Conservation (phyloP, 129 eudicot species). For the Flaveria brownii region DNA sequence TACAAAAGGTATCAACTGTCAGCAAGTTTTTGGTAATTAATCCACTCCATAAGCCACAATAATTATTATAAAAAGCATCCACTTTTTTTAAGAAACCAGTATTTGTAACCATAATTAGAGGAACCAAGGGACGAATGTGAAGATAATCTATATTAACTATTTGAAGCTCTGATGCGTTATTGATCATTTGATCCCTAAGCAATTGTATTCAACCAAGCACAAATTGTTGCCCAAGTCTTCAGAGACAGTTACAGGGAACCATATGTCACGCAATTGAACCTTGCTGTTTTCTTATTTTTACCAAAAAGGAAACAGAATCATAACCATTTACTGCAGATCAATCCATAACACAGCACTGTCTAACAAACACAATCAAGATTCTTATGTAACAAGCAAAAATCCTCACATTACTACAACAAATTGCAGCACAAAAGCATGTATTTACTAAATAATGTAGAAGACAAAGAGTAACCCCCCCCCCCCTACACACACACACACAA, state of each 20-base stretch:
- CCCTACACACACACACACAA: background rate
- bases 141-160: conserved; percentile 44
- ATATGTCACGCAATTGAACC: conserved; percentile 40
- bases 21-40: conserved; percentile 58
- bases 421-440: conserved; percentile 17
- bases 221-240: conserved; percentile 40
- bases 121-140: conserved; percentile 54
- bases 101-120: conserved; percentile 41
- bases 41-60: conserved; percentile 68
- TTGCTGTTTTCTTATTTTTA: conserved; percentile 47
- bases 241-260: conserved; percentile 64
- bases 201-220: conserved; percentile 45
- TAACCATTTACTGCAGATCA: conserved; percentile 24
- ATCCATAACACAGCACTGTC: background rate
- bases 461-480: too few relatives aligned
- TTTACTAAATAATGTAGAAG: conserved; percentile 7
- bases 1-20: conserved; percentile 54
- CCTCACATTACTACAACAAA: conserved; percentile 8
- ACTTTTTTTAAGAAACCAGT: conserved; percentile 65
- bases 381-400: conserved; percentile 5
- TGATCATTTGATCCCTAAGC: background rate
- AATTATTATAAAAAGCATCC: conserved; percentile 54
- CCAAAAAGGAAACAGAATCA: conserved; percentile 33
- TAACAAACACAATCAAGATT: background rate
- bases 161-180: conserved; percentile 25